Evolutionary conservation across 192 early-diverging fungal species (phyloP), one percentile per base, ranked within the genome.

Genomic region (Phycomyces blakesleeanus): DNA sequence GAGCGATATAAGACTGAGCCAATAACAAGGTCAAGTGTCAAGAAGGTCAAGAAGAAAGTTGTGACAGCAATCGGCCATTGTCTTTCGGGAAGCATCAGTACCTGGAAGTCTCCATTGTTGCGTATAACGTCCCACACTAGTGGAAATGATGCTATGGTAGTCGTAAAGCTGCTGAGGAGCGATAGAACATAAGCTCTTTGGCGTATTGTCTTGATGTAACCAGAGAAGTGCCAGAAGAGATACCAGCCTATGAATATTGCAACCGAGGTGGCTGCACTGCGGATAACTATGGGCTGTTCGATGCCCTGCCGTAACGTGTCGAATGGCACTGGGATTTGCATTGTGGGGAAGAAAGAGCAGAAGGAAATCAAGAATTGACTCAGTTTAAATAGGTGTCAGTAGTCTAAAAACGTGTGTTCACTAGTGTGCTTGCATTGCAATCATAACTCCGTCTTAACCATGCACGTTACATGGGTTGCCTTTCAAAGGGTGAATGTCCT

Each of bases 1-100:
- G 76, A 69, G 12, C 73, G 76, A 64, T 88, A 87, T 59, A 72
- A 81, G 18, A 79, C 10, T 9, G 61, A n/a, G 6, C 86, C 86
- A 12, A 88, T 59, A 0, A 51, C 51, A 7, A 88, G 66, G 68
- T 88, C 86, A 57, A 73, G 63, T n/a, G 82, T 24, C 9, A 82
- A 60, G 51, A 85, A 88, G 7, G 76, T 63, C 39, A 76, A 61
- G 20, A 88, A 88, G 51, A 85, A 74, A 4, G 75, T 76, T 7
- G 80, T 59, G 0, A 84, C 58, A 18, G 39, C 55, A 15, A 76
- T 72, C 0, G 80, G 64, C 59, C 69, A 65, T 20, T 67, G 50
- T 6, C 74, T 42, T 22, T 75, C 59, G 10, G 41, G 25, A 41
- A 64, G 8, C 6, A 66, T 37, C 9, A 65, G 20, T 20, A 52